Conservation (phyloP, 164 flowering plant species). For the Pachysandra terminalis region DNA sequence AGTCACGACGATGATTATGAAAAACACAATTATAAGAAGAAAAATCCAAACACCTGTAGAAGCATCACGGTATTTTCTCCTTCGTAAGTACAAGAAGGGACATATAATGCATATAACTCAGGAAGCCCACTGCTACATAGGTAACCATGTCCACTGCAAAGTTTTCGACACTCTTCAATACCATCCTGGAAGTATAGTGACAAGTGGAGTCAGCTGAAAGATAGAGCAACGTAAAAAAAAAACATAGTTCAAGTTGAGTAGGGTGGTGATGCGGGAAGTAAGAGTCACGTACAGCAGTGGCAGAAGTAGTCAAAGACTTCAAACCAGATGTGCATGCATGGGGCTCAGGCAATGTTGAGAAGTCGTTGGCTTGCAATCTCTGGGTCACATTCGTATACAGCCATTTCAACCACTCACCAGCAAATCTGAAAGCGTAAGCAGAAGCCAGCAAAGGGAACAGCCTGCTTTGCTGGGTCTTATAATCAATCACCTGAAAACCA, state of each 20-base stretch:
- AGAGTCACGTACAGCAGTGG: constrained; percentile 71
- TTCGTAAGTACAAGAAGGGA: constrained; percentile 98
- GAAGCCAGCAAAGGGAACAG: constrained; percentile 97
- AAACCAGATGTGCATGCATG: constrained; percentile 99
- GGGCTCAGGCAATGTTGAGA: constrained; percentile 95
- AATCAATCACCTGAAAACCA: constrained; percentile 80
- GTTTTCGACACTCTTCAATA: constrained; percentile 93
- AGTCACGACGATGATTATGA: neutral
- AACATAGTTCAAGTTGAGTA: too few relatives aligned
- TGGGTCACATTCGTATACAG: constrained; percentile 87
- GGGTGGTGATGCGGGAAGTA: neutral
- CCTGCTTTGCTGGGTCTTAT: constrained; percentile 96
- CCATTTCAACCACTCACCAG: constrained; percentile 96
- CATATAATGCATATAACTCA: constrained; percentile 92
- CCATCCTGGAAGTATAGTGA: constrained; percentile 59
- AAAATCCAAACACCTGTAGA: constrained; percentile 60
- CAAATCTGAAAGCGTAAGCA: constrained; percentile 96
- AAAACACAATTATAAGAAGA: neutral
- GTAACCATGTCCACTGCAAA: constrained; percentile 99
- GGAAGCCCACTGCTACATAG: constrained; percentile 95
- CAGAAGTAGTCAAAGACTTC: constrained; percentile 91
- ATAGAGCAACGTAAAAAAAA: neutral
- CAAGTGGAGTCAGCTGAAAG: neutral
- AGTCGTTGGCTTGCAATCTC: constrained; percentile 80
- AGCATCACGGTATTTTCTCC: constrained; percentile 91